Base-by-base conservation (phyloP, 495 filamentous ascomycete genomes). In the Ramalina intermedia region DNA sequence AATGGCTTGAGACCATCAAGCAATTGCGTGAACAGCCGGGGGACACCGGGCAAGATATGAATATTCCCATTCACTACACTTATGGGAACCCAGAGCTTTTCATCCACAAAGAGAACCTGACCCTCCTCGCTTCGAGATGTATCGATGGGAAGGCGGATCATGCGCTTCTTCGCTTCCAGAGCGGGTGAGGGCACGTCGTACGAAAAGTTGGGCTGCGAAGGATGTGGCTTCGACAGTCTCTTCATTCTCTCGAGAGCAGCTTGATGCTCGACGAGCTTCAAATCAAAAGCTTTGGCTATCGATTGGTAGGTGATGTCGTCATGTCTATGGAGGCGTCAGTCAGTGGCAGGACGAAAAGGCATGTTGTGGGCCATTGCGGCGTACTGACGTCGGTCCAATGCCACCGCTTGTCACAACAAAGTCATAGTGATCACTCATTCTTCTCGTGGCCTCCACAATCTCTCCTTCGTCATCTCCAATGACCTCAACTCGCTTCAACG, bases 261-360 rank as follows among this genome's bases (percentile, higher is more conserved):
- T 33, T 83, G 54, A 68, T 98, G 86, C 14, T 94, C 70, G 49
- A 77, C 70, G 0, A 96, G 71, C 11, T 80, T 75, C 2, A 95
- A 71, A 36, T 65, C 62, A 63, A 95, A 98, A 20, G 88, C 91
- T 54, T 87, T 85, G 37, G 86, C 91, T 58, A 98, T 89, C 20
- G 89, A 89, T 58, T 80, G 67, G 71, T 98, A 98, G 36, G 91
- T 96, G 54, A 98, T 96, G 59, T 98, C 91, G 59, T 98, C 91
- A 67, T 96, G 91, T 47, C 83, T 91, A 56, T 52, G 51, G 29
- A 47, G 27, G 16, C 16, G n/a, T 35, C n/a, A 16, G n/a, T 47
- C 24, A 47, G 27, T n/a, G 11, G n/a, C n/a, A 18, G 7, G 2
- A 1, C 29, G 0, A 2, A 11, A 0, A 1, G n/a, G 24, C 9